Percentiles rank a stretch among this genome's conserved stretches.
These are phyloP conservation scores for Lolium rigidum DNA, from an alignment of 176 grass and related monocot genomes.

Conservation along the genomic window DNA sequence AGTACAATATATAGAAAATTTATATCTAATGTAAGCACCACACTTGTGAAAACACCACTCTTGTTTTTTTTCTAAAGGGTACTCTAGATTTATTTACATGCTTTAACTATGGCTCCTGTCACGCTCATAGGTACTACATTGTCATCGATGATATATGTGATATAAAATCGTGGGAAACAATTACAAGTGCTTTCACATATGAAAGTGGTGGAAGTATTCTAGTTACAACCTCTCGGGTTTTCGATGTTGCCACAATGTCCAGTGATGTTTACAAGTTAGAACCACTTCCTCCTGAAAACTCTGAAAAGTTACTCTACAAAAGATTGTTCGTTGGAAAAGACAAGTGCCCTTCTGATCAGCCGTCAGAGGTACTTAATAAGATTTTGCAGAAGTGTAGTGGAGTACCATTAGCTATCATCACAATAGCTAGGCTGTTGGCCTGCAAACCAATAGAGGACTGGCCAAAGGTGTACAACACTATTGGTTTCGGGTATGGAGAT, in stretches of 20 bases:
- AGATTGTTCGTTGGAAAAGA: background rate
- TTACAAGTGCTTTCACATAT: background rate
- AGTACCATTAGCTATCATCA: background rate
- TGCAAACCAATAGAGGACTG: background rate
- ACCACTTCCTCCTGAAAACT: background rate
- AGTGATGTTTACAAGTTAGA: slow-evolving; percentile 3
- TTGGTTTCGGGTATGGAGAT: background rate
- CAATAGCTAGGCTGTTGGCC: background rate
- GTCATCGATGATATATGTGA: slow-evolving; percentile 9
- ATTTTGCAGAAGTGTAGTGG: background rate
- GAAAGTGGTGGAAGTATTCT: background rate
- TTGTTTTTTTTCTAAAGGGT: background rate
- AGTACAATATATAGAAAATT: background rate
- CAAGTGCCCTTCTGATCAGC: background rate
- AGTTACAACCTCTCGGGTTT: background rate
- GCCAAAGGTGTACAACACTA: background rate
- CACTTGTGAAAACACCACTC: background rate
- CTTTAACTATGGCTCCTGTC: background rate
- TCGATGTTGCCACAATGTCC: background rate
- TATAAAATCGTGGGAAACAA: background rate
- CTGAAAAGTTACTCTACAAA: background rate
- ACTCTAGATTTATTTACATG: background rate
- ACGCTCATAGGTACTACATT: background rate
- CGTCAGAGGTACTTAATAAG: background rate
- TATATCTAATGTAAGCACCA: background rate